Base-by-base conservation (phyloP, 2,329 filamentous ascomycete species). In the Diplodia seriata region DNA sequence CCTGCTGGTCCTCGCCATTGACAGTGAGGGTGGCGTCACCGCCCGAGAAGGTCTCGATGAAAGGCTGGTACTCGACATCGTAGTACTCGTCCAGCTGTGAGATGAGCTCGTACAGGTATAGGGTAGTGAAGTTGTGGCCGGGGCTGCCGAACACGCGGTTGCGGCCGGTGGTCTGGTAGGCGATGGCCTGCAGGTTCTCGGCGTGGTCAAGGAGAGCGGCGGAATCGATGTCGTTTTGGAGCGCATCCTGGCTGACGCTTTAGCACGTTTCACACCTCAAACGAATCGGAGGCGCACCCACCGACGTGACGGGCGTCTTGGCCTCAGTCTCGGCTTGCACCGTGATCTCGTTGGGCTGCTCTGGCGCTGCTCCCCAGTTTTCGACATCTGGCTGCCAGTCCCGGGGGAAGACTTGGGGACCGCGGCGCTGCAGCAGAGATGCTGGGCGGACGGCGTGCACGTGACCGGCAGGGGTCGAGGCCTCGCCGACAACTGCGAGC, bases 131-230 rank as follows among this genome's bases (percentile, higher is more conserved):
- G 68, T 77, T 78, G 71, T 78, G 76, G 43, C 76, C 76, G 18
- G 68, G 72, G 63, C 76, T 72, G 66, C 76, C 76, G 55, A 78
- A 78, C 33, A 76, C 76, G 26, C 76, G 76, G 71, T 77, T 78
- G 40, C 76, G 76, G 29, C 72, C 76, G 26, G 75, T 74, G 55
- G 71, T 74, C 67, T 75, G 73, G 33, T 65, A 65, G 11, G 76
- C 75, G 47, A 77, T 72, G 53, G 72, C 72, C 67, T 78, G 76
- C 23, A 77, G 73, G 62, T 77, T 73, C 67, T 76, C 73, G 50
- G 76, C 75, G 6, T 75, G 75, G 56, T 72, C 72, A 65, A 78
- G 73, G 66, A 78, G 62, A 56, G 75, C 74, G 47, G 77, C 73
- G 23, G 76, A 71, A 33, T 71, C 76, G 69, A 78, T 73, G 9